A percentile compares a stretch with the other conserved stretches of the same genome.
These are phyloP conservation scores for Carex sylvatica DNA, from an alignment of 202 grass and related monocot genomes.

Conservation along the genomic window DNA sequence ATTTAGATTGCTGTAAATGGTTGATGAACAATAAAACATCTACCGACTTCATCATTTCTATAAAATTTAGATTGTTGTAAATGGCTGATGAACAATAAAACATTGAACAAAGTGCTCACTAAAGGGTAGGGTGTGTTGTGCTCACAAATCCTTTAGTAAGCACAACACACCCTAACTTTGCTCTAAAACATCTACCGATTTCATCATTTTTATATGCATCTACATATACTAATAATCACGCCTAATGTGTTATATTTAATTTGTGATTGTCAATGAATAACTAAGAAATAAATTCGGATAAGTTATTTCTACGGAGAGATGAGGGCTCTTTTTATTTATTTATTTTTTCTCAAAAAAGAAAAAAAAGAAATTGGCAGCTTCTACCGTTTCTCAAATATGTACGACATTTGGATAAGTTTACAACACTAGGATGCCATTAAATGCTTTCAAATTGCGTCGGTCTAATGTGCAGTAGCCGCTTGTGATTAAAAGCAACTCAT, in stretches of 20 bases:
- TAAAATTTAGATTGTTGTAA: background rate
- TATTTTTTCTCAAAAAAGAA: too few relatives aligned
- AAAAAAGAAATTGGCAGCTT: background rate
- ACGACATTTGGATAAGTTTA: background rate
- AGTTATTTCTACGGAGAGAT: background rate
- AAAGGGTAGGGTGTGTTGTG: too few relatives aligned
- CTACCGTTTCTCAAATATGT: background rate
- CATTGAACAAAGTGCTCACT: background rate
- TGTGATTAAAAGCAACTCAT: conserved; percentile 31
- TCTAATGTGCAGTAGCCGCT: background rate
- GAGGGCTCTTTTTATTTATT: background rate
- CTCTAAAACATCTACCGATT: background rate
- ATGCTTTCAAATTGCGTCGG: conserved; percentile 7
- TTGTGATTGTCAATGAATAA: background rate
- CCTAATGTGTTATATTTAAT: background rate
- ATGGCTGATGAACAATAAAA: background rate
- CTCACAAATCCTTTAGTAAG: too few relatives aligned
- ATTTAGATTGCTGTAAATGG: background rate
- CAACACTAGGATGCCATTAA: background rate
- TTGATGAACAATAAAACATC: background rate
- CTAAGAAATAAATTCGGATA: too few relatives aligned
- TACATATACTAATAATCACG: background rate
- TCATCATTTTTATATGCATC: background rate
- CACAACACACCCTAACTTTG: too few relatives aligned
- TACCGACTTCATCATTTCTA: background rate